Evolutionary conservation across 2,329 filamentous ascomycete genomes (phyloP).

Genomic region (Lomentospora prolificans): DNA sequence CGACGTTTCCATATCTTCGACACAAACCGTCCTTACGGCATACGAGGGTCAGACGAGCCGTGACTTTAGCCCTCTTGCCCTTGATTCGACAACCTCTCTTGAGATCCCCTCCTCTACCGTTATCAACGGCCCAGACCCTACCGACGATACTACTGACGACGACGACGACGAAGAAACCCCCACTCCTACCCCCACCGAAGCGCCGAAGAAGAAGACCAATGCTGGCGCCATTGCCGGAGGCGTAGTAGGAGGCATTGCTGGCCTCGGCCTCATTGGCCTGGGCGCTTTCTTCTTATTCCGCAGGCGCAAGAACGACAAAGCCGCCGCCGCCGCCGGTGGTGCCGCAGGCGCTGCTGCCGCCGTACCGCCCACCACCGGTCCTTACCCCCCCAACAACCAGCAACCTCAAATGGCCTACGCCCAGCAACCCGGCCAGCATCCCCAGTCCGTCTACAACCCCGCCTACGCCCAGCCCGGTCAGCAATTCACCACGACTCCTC

Average conservation of each 20-base stretch:
- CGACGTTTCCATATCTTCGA: slow-evolving; percentile 20
- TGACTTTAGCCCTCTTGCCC: slow-evolving; percentile 16
- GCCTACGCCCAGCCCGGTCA: background rate
- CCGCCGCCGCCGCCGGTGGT: slow-evolving; percentile 6
- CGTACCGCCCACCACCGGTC: slow-evolving; percentile 8
- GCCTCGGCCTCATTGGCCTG: slow-evolving; percentile 19
- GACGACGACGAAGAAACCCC: background rate
- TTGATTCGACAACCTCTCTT: slow-evolving; percentile 11
- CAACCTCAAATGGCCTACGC: slow-evolving; percentile 10
- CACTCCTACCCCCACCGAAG: background rate
- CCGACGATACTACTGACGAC: background rate
- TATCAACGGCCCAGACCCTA: background rate
- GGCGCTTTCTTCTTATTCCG: slow-evolving; percentile 22
- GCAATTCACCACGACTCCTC: background rate
- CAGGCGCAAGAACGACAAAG: slow-evolving; percentile 18
- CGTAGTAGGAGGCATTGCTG: slow-evolving; percentile 26
- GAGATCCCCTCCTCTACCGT: slow-evolving; percentile 2
- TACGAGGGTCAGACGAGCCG: slow-evolving; percentile 25
- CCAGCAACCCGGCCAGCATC: slow-evolving; percentile 1
- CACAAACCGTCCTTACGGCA: slow-evolving; percentile 29
- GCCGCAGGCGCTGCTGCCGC: background rate
- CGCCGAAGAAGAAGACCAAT: slow-evolving; percentile 14
- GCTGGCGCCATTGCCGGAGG: slow-evolving; percentile 28
- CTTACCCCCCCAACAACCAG: slow-evolving; percentile 8
- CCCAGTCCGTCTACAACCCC: slow-evolving; percentile 4